Evolutionary conservation across 2,329 filamentous ascomycete genomes (phyloP), one percentile per base, ranked within the genome.

Genomic region (Mycogone perniciosa): DNA sequence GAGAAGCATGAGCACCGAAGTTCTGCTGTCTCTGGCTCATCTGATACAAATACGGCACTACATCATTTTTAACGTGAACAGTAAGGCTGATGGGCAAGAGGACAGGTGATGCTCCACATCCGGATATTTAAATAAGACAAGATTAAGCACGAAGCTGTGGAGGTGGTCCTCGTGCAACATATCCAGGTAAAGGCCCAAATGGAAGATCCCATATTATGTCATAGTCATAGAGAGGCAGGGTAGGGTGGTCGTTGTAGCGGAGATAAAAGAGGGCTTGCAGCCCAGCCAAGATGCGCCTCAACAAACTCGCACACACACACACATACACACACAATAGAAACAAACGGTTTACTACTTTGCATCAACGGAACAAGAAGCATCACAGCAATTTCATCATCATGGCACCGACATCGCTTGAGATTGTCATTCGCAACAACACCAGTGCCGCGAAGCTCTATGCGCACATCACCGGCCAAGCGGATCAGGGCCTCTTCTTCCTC

Each of bases 351-450:
- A 35, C 33, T 35, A 35, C 33, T 35, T 7, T 7, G 11, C 33
- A 35, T 35, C 33, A 7, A 35, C 7, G 33, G 33, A 35, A 20
- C 20, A 20, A 20, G 20, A 20, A 20, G 20, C 20, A 20, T 20
- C 20, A 20, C 20, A 20, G 20, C 20, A 20, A 20, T 20, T 20
- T 20, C 20, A 20, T 20, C 45, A 54, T 43, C 48, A 56, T 59
- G 50, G 54, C 53, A n/a, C 50, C 55, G 11, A 57, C 40, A 4
- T 61, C 77, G 7, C 70, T 88, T 42, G 72, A 79, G 46, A 76
- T 89, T 52, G 76, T 78, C 8, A 67, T 90, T 20, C 72, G 77
- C 59, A 90, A 90, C 69, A 79, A 80, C 58, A 86, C 84, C 2
- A 69, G 69, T 31, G 83, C 84, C 1, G 68, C 71, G 47, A 76